Conservation (phyloP, 73 alveolate species). For the Uronychia binucleata region DNA sequence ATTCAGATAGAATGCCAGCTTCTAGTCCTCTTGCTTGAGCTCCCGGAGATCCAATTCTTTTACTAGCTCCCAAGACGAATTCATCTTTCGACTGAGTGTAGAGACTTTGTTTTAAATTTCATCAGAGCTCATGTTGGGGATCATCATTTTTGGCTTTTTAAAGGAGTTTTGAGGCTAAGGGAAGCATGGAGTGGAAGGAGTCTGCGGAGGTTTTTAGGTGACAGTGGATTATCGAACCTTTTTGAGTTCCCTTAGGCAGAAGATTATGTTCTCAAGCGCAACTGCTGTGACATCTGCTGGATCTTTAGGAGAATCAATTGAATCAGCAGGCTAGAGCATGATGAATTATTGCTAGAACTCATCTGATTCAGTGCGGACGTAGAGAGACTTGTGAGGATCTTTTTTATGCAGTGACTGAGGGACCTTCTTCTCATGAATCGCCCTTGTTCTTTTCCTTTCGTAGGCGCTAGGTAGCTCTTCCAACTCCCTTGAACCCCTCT, state of each 20-base stretch:
- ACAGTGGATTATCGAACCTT: background rate
- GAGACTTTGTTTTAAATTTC: slow-evolving; percentile 5
- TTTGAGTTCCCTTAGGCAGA: background rate
- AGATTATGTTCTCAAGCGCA: background rate
- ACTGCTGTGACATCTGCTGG: background rate
- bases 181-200: no score
- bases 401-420: no score
- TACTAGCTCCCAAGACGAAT: background rate
- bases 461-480: background rate
- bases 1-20: slow-evolving; percentile 34
- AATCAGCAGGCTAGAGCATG: background rate
- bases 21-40: slow-evolving; percentile 16
- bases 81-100: background rate
- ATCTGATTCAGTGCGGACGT: background rate
- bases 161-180: no score
- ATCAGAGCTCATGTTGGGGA: no score
- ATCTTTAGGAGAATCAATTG: background rate
- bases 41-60: background rate
- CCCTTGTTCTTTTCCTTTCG: background rate
- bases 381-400: no score
- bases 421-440: no score
- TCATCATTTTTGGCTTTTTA: no score
- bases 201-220: no score
- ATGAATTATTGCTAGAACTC: no score
- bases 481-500: no score